A percentile compares a stretch with the other conserved stretches of the same genome.
phyloP scores from a whole-genome alignment of 2,329 filamentous ascomycete genomes.

The Raffaelea arxii region DNA sequence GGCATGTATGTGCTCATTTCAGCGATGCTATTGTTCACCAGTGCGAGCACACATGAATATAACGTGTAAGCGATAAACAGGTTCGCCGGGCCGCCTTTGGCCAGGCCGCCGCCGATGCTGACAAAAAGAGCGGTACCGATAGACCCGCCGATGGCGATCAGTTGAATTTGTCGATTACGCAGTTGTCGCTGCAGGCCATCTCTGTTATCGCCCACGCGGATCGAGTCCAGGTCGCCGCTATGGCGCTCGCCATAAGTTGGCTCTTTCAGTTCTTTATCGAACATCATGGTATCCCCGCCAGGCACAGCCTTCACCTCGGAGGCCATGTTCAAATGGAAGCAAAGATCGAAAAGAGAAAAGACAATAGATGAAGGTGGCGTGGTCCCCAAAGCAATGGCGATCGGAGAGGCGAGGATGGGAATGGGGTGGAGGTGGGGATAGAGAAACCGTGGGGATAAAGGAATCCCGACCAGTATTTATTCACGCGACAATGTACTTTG shows the following conservation, averaged over 20 bases:
- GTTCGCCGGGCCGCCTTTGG: conserved; percentile 32
- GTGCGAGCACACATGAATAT: conserved; percentile 44
- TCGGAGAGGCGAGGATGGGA: too few species aligned
- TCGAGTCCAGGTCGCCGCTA: background rate
- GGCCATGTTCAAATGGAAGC: background rate
- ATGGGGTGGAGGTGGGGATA: too few species aligned
- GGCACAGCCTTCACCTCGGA: background rate
- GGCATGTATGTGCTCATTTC: conserved; percentile 57
- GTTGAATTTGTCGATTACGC: conserved; percentile 45
- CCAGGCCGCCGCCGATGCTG: conserved; percentile 47
- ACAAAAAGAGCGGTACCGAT: conserved; percentile 52
- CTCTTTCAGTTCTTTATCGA: background rate
- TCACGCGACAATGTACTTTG: too few species aligned
- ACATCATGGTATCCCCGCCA: background rate
- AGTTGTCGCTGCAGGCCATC: conserved; percentile 34
- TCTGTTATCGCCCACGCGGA: background rate
- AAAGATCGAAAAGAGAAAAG: background rate
- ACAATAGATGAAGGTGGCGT: too few species aligned
- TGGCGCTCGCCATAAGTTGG: background rate
- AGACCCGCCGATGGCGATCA: conserved; percentile 49
- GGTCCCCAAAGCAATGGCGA: too few species aligned
- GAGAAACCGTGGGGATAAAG: too few species aligned
- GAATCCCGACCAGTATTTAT: too few species aligned
- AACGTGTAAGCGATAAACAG: conserved; percentile 50
- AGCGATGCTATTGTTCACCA: conserved; percentile 56